A percentile compares a stretch with the other conserved stretches of the same genome.
phyloP scores from a whole-genome alignment of 306 rosid species.

The Elaeagnus macrophylla region DNA sequence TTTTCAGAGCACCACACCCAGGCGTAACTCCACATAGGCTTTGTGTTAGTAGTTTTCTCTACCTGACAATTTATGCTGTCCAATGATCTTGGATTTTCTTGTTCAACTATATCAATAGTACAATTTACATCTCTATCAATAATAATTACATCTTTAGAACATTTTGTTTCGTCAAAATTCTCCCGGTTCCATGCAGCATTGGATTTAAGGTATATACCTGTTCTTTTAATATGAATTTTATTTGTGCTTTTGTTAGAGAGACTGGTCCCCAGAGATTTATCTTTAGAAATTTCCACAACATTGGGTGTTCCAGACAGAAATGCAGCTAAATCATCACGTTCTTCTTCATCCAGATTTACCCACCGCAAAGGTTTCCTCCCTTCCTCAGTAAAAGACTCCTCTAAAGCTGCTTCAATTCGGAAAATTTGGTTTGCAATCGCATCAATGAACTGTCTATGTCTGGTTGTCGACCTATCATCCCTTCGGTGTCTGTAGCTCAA shows the following conservation, averaged over 20 bases:
- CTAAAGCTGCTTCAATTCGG: constrained; percentile 55
- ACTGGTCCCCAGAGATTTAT: constrained; percentile 29
- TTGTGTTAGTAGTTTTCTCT: constrained; percentile 52
- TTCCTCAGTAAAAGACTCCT: constrained; percentile 48
- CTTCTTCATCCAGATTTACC: constrained; percentile 80
- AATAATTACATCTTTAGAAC: constrained; percentile 32
- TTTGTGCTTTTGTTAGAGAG: constrained; percentile 24
- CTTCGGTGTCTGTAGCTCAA: constrained; percentile 56
- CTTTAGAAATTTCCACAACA: constrained; percentile 24
- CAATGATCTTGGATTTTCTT: constrained; percentile 30
- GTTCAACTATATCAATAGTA: constrained; percentile 41
- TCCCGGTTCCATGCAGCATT: constrained; percentile 30
- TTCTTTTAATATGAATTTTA: constrained; percentile 30
- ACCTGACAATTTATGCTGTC: constrained; percentile 58
- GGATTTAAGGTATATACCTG: constrained; percentile 25
- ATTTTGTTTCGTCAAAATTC: constrained; percentile 27
- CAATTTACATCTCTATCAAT: constrained; percentile 24
- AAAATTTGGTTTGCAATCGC: constrained; percentile 79
- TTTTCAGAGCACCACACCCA: constrained; percentile 47
- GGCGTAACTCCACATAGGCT: constrained; percentile 59
- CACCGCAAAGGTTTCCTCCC: constrained; percentile 76
- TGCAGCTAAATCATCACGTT: constrained; percentile 81
- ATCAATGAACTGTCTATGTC: constrained; percentile 75
- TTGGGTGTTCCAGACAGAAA: constrained; percentile 71
- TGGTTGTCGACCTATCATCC: constrained; percentile 46